Percentiles rank a stretch among this genome's conserved stretches.
Conservation (phyloP, 805 yeast genomes). For the Pichia nanzhaoensis region DNA sequence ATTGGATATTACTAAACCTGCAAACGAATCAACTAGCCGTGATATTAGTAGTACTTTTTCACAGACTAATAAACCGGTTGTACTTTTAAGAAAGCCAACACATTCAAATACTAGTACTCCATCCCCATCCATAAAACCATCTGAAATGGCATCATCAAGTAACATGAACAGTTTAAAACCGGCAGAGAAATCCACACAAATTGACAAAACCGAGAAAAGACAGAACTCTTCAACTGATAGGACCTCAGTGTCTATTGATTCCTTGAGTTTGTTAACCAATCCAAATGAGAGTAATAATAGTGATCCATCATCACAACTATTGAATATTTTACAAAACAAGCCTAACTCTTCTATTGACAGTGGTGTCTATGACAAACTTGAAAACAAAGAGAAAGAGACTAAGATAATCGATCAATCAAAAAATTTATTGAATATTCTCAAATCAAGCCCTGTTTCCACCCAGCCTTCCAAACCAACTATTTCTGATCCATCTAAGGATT, state of each 20-base stretch:
- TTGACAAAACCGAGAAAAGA: background rate
- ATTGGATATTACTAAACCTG: constrained; percentile 16
- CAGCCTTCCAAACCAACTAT: background rate
- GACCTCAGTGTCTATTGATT: constrained; percentile 2
- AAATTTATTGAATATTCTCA: background rate
- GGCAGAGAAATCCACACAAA: too few relatives aligned
- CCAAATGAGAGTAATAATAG: constrained; percentile 2
- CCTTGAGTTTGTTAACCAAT: background rate
- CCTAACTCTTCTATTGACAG: background rate
- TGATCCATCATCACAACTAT: constrained; percentile 11
- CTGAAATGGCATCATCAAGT: background rate
- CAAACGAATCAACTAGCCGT: constrained; percentile 10
- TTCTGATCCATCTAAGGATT: constrained; percentile 1
- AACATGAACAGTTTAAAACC: background rate
- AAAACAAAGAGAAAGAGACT: background rate
- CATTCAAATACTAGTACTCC: too few relatives aligned
- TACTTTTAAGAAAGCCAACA: constrained; percentile 10
- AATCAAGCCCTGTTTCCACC: background rate
- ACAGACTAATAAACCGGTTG: constrained; percentile 6
- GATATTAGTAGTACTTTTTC: constrained; percentile 4
- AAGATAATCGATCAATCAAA: background rate
- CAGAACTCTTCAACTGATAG: background rate
- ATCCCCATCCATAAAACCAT: too few relatives aligned
- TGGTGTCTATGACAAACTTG: background rate
- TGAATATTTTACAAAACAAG: constrained; percentile 9